Base-by-base conservation (phyloP, 129 eudicot species). In the Centaurea solstitialis region DNA sequence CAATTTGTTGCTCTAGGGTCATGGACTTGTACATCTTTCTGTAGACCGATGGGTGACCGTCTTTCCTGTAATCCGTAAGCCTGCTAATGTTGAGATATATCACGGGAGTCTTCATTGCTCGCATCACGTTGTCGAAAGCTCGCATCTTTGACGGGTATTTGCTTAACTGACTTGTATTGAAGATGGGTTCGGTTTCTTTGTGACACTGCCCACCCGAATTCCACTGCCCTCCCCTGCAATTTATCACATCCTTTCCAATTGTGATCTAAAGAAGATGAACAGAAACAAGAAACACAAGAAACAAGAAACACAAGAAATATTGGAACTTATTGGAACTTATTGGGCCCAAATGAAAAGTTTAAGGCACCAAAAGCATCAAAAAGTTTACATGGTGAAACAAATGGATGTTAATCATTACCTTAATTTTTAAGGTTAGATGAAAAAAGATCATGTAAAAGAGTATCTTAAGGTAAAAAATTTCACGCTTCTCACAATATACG, bases 191-290 rank as follows among this genome's bases (percentile, higher is more conserved):
- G 4, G 91, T 90, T 89, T 94, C 97, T 79, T 84, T 90, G 86
- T 90, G 92, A 84, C 98, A 94, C 59, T 94, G 96, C 20, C 98
- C 98, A 86, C 98, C 98, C 2, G 96, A 87, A 75, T 94, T 92
- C 98, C 98, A 94, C 30, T 83, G 92, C 13, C 98, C 98, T 69
- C 97, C 97, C 78, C 98, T 94, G 88, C 82, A 88, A 79, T 33
- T 20, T 33, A 70, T 57, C 69, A 80, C 76, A 66, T 72, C 20
- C 45, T 41, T 68, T 11, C 59, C 59, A 12, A 12, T 47, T 12
- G 59, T 47, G 59, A 47, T 47, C 59, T 13, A 47, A 47, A 12
- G 0, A 45, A 45, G 17, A 45, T 13, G 12, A 45, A 45, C 3
- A 11, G 57, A 47, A 47, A 47, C 59, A 47, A 45, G n/a, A 45